Evolutionary conservation across 225 moss, liverwort and hornwort species (phyloP).

Genomic region (Pseudisothecium myosuroides): DNA sequence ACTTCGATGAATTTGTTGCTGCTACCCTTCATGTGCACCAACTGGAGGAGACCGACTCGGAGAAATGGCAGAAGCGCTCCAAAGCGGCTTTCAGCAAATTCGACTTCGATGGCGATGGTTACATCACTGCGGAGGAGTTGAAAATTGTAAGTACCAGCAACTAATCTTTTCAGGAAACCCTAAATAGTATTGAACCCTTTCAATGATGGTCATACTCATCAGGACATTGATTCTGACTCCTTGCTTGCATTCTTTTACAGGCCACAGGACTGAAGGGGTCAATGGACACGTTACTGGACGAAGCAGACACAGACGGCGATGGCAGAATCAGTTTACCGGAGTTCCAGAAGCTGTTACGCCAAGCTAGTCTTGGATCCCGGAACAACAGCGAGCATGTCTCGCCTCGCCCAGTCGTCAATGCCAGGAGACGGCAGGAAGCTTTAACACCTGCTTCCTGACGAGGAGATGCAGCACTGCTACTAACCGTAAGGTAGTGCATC

Average conservation of each 20-base stretch:
- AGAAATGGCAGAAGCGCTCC: conserved; percentile 62
- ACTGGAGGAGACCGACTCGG: conserved; percentile 48
- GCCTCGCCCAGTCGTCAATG: neutral
- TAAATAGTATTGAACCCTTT: neutral
- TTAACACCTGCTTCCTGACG: neutral
- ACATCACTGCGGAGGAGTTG: conserved; percentile 70
- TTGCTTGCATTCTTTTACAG: neutral
- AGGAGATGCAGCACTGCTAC: neutral
- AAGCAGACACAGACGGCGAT: conserved; percentile 72
- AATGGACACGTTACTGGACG: conserved; percentile 62
- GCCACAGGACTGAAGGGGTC: conserved; percentile 71
- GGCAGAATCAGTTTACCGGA: conserved; percentile 69
- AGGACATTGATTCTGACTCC: neutral
- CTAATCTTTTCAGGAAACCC: neutral
- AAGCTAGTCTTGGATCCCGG: conserved; percentile 77
- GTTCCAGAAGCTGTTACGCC: conserved; percentile 64
- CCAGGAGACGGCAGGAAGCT: conserved; percentile 1
- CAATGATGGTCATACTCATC: neutral
- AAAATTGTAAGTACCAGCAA: conserved; percentile 30
- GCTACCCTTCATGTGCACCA: conserved; percentile 76
- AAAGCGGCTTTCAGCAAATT: conserved; percentile 68
- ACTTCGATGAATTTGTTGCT: conserved; percentile 76
- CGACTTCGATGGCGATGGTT: conserved; percentile 70
- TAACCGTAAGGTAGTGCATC: neutral
- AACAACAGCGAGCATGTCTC: conserved; percentile 24